phyloP scores from a whole-genome alignment of 129 eudicot genomes.

The Helianthus annuus region HanXRQr2.0-SUNRISE NC_035437.2:109594106-109594605 shows the following conservation, averaged over 20 bases:
- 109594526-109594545: conserved; percentile 88
- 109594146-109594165: too few species aligned
- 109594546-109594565: conserved; percentile 35
- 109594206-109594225: too few species aligned
- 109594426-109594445: not conserved
- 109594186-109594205: too few species aligned
- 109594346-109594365: conserved; percentile 72
- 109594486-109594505: conserved; percentile 43
- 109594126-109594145: too few species aligned
- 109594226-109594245: too few species aligned
- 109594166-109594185: too few species aligned
- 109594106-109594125: too few species aligned
- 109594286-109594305: not conserved
- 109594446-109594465: not conserved
- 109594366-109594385: conserved; percentile 69
- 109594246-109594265: too few species aligned
- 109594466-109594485: conserved; percentile 50
- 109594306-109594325: conserved; percentile 5
- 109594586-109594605: not conserved
- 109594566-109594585: not conserved
- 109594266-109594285: too few species aligned
- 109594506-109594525: conserved; percentile 70
- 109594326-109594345: conserved; percentile 61
- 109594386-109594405: conserved; percentile 11
- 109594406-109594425: conserved; percentile 4